These are phyloP conservation scores for Primulina huaijiensis DNA, from an alignment of 257 asterid species.

Conservation along the genomic window DNA sequence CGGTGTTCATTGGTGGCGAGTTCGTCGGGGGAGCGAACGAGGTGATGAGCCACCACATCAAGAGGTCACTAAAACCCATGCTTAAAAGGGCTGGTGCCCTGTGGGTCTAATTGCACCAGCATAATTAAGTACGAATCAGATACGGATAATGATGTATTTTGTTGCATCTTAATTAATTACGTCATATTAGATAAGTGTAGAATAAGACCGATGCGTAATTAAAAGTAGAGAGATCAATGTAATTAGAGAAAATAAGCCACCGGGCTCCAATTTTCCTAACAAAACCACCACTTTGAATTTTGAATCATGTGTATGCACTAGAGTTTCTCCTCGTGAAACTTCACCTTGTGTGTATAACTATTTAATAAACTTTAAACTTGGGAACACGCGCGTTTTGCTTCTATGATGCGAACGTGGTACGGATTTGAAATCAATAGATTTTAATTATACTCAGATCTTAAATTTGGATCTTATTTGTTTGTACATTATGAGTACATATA, in stretches of 20 bases:
- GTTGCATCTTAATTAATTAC: not conserved
- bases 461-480: too few species aligned
- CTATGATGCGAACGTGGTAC: too few species aligned
- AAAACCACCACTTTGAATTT: not conserved
- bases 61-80: slow-evolving; percentile 30
- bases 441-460: too few species aligned
- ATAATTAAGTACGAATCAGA: not conserved
- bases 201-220: too few species aligned
- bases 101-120: slow-evolving; percentile 20
- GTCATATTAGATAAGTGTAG: not conserved
- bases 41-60: slow-evolving; percentile 35
- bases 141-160: not conserved
- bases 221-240: not conserved
- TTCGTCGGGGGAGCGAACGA: slow-evolving; percentile 40
- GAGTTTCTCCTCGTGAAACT: too few species aligned
- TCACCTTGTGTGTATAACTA: too few species aligned
- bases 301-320: too few species aligned
- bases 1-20: slow-evolving; percentile 45
- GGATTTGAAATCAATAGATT: too few species aligned
- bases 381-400: too few species aligned
- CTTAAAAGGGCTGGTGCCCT: slow-evolving; percentile 38
- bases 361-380: too few species aligned
- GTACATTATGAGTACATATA: too few species aligned
- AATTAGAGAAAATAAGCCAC: not conserved
- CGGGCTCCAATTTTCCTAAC: not conserved